Evolutionary conservation across 2,329 filamentous ascomycete species (phyloP), one percentile per base, ranked within the genome.

Genomic region (Botrytis squamosa): DNA sequence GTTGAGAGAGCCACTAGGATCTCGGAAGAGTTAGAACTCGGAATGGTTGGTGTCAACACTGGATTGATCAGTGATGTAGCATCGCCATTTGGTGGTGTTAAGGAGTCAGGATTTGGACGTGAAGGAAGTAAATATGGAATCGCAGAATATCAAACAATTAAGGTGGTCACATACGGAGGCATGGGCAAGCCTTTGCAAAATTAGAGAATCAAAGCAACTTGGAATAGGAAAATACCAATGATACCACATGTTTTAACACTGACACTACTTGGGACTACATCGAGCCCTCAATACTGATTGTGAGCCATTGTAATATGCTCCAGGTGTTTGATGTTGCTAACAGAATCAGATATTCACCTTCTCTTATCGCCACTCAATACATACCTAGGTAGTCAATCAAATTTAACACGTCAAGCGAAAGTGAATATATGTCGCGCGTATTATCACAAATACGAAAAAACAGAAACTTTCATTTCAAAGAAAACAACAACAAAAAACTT

Each of bases 1-100:
- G 75, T 92, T 20, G 85, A 87, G 79, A 84, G 91, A 10, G 86
- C 89, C 42, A 84, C 85, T 78, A 85, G 91, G 66, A 87, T 93
- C 0, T 88, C 90, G 0, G 91, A 93, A 83, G 86, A 87, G 25
- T 84, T 97, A 57, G 92, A 97, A 81, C 92, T 95, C 1, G 94
- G 93, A 71, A 97, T 97, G 94, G 89, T 97, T 1, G 93, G 93
- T 72, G 89, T 95, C 75, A 95, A 95, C 83, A 94, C 92, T 0
- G 93, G 93, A 1, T 70, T 88, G 71, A 87, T 88, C 70, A 87
- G 85, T 77, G 87, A 88, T 79, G 82, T 84, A 76, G 86, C 85
- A 55, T 83, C 88, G 60, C 87, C 87, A 1, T 89, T 89, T 78
- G 87, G 87, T 62, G 87, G 87, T 59, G 85, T 88, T 7, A 89